Percentiles rank a stretch among this genome's conserved stretches.
These are phyloP conservation scores for Fusarium sp. DNA, from an alignment of 2,329 filamentous ascomycete species.

Conservation along the genomic window DNA sequence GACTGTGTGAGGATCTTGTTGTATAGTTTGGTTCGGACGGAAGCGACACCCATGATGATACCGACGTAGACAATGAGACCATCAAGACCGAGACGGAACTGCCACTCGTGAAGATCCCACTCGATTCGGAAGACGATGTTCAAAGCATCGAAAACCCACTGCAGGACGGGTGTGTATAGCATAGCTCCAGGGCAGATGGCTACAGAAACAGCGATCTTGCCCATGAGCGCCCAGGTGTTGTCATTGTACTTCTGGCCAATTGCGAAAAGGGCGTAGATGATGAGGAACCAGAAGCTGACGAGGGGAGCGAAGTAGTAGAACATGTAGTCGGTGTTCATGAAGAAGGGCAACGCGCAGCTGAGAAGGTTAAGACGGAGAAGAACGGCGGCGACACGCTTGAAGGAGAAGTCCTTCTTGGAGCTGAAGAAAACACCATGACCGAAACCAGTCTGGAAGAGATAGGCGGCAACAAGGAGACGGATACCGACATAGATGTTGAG, in stretches of 20 bases:
- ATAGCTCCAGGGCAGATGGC: constrained; percentile 47
- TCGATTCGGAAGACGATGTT: constrained; percentile 54
- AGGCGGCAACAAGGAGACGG: constrained; percentile 65
- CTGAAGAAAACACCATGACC: constrained; percentile 69
- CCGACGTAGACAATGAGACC: constrained; percentile 65
- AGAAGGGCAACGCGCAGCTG: constrained; percentile 60
- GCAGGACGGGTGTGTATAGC: constrained; percentile 22
- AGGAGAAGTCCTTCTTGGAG: constrained; percentile 63
- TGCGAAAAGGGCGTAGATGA: constrained; percentile 62
- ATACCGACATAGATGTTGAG: constrained; percentile 64
- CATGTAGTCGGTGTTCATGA: constrained; percentile 62
- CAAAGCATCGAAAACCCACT: constrained; percentile 44
- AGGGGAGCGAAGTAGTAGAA: constrained; percentile 67
- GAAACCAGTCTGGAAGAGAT: constrained; percentile 70
- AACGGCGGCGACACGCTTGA: constrained; percentile 59
- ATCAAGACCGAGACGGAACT: constrained; percentile 61
- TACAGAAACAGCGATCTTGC: constrained; percentile 58
- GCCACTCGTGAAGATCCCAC: constrained; percentile 59
- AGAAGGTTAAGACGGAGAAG: constrained; percentile 67
- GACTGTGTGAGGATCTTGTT: constrained; percentile 33
- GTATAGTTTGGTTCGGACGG: constrained; percentile 28
- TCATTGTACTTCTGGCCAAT: constrained; percentile 54
- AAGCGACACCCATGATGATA: constrained; percentile 53
- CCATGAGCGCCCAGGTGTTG: constrained; percentile 52
- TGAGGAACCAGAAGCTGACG: constrained; percentile 69